A percentile compares a stretch with the other conserved stretches of the same genome.
phyloP scores from a whole-genome alignment of 129 eudicot genomes.

The Dittrichia graveolens region DNA sequence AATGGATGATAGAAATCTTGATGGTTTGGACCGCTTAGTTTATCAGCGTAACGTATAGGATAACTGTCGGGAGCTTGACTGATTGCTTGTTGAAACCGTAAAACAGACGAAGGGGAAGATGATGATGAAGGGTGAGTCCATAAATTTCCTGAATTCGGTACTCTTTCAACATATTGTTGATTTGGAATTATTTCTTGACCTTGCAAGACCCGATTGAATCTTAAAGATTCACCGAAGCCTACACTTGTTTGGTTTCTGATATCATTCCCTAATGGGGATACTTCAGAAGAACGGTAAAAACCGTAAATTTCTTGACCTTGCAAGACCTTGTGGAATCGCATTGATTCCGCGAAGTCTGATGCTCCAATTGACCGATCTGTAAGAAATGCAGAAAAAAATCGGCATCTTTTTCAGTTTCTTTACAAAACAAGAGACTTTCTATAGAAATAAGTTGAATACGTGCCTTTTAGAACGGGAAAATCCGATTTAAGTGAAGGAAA shows the following conservation, averaged over 20 bases:
- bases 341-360: conserved; percentile 72
- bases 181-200: conserved; percentile 86
- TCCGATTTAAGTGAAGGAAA: conserved; percentile 51
- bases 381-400: conserved; percentile 9
- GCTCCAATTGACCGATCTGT: conserved; percentile 59
- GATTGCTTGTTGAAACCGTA: conserved; percentile 50
- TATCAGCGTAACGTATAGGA: conserved; percentile 29
- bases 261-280: conserved; percentile 26
- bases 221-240: conserved; percentile 52
- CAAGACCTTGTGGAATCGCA: conserved; percentile 94
- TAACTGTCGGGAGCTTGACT: conserved; percentile 33
- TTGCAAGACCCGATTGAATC: conserved; percentile 91
- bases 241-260: conserved; percentile 36
- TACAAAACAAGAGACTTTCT: not conserved
- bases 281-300: conserved; percentile 43
- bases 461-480: conserved; percentile 57
- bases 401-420: not conserved
- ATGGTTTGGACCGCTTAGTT: conserved; percentile 9
- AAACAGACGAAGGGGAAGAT: conserved; percentile 59
- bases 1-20: conserved; percentile 21
- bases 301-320: conserved; percentile 99
- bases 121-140: conserved; percentile 48
- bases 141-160: conserved; percentile 40
- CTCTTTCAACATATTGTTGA: conserved; percentile 42
- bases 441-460: not conserved